These are phyloP conservation scores for Penicillium sp. DNA, from an alignment of 2,329 filamentous ascomycete species.

Conservation along the genomic window DNA sequence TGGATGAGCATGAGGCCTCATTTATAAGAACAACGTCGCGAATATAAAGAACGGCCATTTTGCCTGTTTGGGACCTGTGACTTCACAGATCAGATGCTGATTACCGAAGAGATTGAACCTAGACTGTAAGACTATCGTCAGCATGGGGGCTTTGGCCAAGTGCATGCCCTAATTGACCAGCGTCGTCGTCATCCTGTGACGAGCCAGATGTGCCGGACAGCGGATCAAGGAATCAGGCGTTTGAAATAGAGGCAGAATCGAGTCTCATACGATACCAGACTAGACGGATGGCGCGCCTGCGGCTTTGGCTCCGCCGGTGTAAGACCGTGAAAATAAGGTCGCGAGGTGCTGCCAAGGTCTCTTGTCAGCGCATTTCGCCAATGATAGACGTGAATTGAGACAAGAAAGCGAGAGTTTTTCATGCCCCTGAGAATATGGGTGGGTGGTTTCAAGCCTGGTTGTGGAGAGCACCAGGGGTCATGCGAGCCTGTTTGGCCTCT, in stretches of 20 bases:
- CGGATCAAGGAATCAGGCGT: neutral
- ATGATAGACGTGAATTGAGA: neutral
- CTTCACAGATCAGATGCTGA: constrained; percentile 7
- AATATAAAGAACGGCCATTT: neutral
- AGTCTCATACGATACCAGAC: neutral
- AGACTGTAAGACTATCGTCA: constrained; percentile 5
- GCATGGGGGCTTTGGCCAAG: neutral
- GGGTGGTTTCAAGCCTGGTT: neutral
- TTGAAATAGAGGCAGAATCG: constrained; percentile 2
- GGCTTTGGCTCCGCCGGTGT: neutral
- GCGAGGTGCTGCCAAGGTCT: neutral
- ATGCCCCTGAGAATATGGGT: neutral
- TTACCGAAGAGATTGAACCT: constrained; percentile 10
- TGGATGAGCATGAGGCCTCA: neutral
- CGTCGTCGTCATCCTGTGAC: constrained; percentile 13
- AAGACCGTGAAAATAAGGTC: neutral
- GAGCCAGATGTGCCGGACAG: neutral
- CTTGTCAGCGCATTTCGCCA: neutral
- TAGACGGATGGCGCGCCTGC: neutral
- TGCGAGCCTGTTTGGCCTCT: neutral
- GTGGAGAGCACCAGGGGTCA: neutral
- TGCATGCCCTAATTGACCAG: neutral
- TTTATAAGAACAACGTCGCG: neutral
- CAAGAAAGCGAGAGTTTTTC: neutral
- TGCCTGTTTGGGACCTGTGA: neutral